These are phyloP conservation scores for Linnemannia elongata DNA, from an alignment of 192 early-diverging fungal genomes.

Conservation along the genomic window DNA sequence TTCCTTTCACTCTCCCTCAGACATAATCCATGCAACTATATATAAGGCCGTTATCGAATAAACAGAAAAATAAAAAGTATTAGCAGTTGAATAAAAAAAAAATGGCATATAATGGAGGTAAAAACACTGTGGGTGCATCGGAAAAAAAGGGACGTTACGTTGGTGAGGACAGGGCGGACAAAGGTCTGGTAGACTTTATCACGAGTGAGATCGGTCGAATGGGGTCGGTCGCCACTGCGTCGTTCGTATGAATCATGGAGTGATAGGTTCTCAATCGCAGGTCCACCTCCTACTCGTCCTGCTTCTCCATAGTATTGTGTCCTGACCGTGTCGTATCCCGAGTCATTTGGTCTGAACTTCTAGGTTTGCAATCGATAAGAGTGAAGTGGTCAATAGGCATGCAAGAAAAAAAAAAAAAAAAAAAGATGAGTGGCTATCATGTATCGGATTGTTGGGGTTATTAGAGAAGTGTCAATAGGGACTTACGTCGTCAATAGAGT, in stretches of 20 bases:
- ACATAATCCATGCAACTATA: conserved; percentile 32
- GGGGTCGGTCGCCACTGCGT: conserved; percentile 6
- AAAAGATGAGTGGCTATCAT: conserved; percentile 8
- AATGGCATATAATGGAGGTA: neutral
- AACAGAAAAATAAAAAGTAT: neutral
- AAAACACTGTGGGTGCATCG: neutral
- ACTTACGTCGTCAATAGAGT: neutral
- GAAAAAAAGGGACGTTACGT: conserved; percentile 20
- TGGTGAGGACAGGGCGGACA: conserved; percentile 43
- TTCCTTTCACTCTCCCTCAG: conserved; percentile 36
- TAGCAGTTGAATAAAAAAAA: neutral
- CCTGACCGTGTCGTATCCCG: conserved; percentile 59
- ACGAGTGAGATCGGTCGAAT: conserved; percentile 46
- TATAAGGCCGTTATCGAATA: neutral
- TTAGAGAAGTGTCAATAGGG: neutral
- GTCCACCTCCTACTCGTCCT: neutral
- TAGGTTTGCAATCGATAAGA: neutral
- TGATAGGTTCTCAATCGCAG: conserved; percentile 27
- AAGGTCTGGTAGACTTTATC: conserved; percentile 55
- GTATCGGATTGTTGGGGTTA: neutral
- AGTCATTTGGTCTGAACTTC: conserved; percentile 36
- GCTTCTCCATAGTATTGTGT: conserved; percentile 14
- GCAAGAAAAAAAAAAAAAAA: no score
- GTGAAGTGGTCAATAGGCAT: neutral
- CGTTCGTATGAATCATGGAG: conserved; percentile 27